Base-by-base conservation (phyloP, 225 moss, liverwort and hornwort species). In the Asterella californica region DNA sequence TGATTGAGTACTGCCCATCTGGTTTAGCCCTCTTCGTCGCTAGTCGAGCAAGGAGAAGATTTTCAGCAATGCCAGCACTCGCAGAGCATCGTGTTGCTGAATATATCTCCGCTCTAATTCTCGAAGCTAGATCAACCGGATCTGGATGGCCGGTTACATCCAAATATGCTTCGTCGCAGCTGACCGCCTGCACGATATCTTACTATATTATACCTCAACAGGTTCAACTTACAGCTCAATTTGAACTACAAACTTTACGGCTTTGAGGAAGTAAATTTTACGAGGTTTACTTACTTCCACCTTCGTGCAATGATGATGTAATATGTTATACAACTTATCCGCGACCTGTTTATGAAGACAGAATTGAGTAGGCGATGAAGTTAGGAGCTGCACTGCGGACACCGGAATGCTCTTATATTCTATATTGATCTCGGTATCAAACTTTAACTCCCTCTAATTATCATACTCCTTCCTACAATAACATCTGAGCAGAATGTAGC, bases 151-250 rank as follows among this genome's bases (percentile, higher is more conserved):
- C 91, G 76, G 90, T 89, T 66, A 95, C 93, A 77, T 99, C 92
- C 88, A 99, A 81, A 82, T 91, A 99, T 82, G 99, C 99, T 86
- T 99, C 99, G 81, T 99, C 99, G 84, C 99, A 99, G 86, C 99
- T 99, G 68, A 99, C 95, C 76, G 93, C 95, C 99, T 99, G 88
- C 68, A 78, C 30, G 57, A 17, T 15, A 10, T 65, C 27, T 78
- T 32, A 45, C 36, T 36, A 36, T 3, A 32, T 76, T 33, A 32
- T 21, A 72, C 8, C 24, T 74, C 79, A 15, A 32, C 33, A 18
- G 11, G 18, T 36, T 1, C 36, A 63, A 30, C 64, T 65, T 10
- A 15, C 29, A 32, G 15, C 0, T 65, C 0, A 15, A 32, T n/a
- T 29, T 73, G 48, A 30, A 29, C 30, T 49, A 73, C 49, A 67